Conservation (phyloP, 2,329 filamentous ascomycete genomes). For the Diaporthe capsici region DNA sequence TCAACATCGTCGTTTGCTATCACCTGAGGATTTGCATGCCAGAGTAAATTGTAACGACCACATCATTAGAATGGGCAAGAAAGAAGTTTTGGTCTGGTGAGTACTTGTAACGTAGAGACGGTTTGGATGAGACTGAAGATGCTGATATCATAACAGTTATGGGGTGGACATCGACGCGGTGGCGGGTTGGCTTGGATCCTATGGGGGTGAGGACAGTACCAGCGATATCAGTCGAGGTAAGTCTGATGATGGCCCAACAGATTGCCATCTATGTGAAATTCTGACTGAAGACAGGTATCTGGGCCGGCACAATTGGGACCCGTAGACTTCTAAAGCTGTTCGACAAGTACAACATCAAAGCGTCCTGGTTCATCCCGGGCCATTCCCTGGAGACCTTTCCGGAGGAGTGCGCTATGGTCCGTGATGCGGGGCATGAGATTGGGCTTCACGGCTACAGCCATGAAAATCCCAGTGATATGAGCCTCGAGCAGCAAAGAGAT, state of each 20-base stretch:
- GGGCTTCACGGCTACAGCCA: constrained; percentile 58
- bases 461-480: constrained; percentile 66
- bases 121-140: no score
- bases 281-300: constrained; percentile 59
- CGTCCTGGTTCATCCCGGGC: constrained; percentile 67
- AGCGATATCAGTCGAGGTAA: constrained; percentile 79
- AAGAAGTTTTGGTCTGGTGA: constrained; percentile 47
- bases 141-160: constrained; percentile 59
- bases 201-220: constrained; percentile 79
- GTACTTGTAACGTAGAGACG: not conserved
- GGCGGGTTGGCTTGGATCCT: constrained; percentile 81
- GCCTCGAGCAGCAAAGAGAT: constrained; percentile 80
- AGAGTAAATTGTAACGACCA: not conserved
- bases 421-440: constrained; percentile 64
- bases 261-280: not conserved
- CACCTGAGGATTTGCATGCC: not conserved
- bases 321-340: constrained; percentile 78
- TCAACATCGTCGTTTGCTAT: not conserved
- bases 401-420: constrained; percentile 58
- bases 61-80: constrained; percentile 44
- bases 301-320: constrained; percentile 77
- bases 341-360: constrained; percentile 79
- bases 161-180: constrained; percentile 84
- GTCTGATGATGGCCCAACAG: constrained; percentile 3
- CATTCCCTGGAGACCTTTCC: constrained; percentile 65